Percentiles rank a stretch among this genome's conserved stretches.
Conservation (phyloP, 345 rosid genomes). For the Eucalyptus curtisii region DNA sequence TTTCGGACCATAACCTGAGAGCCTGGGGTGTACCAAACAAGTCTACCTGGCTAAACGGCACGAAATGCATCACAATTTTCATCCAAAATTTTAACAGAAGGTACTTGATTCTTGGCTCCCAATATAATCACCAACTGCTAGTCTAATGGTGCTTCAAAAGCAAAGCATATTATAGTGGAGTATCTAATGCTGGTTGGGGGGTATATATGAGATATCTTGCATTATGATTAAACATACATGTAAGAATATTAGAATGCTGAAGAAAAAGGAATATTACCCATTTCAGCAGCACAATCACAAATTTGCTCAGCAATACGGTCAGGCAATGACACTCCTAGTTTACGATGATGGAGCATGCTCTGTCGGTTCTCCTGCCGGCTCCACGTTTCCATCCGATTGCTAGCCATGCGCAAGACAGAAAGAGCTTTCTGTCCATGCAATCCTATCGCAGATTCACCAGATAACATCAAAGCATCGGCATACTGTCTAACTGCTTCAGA, state of each 20-base stretch:
- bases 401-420: constrained; percentile 39
- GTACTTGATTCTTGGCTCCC: not conserved
- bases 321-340: constrained; percentile 28
- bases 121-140: not conserved
- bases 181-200: not conserved
- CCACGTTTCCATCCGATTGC: constrained; percentile 55
- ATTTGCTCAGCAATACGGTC: constrained; percentile 58
- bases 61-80: not conserved
- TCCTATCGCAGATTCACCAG: constrained; percentile 74
- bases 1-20: not conserved
- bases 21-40: not conserved
- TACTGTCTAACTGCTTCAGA: constrained; percentile 65
- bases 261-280: constrained; percentile 28
- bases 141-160: not conserved
- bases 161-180: not conserved
- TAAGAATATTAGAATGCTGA: not conserved
- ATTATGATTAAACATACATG: not conserved
- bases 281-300: constrained; percentile 55
- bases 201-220: not conserved
- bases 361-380: constrained; percentile 32
- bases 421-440: constrained; percentile 51
- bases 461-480: constrained; percentile 67
- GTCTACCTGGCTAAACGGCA: not conserved
- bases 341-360: constrained; percentile 7
- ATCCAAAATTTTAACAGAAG: not conserved